A percentile compares a stretch with the other conserved stretches of the same genome.
These are phyloP conservation scores for Candida stauntonica DNA, from an alignment of 805 yeast genomes.

Conservation along the genomic window DNA sequence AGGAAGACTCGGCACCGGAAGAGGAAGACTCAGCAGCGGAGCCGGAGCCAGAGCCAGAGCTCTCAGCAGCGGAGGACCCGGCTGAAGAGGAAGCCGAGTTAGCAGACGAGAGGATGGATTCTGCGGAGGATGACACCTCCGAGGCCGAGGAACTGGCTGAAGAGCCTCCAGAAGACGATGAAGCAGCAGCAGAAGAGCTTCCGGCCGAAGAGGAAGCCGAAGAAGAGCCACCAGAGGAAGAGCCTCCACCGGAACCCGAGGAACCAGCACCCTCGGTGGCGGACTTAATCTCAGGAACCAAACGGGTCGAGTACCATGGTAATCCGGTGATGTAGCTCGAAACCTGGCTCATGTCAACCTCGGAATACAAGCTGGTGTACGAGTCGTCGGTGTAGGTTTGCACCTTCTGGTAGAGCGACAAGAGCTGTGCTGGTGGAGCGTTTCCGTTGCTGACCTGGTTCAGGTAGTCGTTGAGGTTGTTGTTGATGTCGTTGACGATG, in stretches of 20 bases:
- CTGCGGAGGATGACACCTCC: background rate
- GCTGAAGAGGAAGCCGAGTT: background rate
- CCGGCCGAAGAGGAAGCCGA: background rate
- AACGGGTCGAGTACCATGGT: slow-evolving; percentile 1
- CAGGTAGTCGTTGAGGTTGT: slow-evolving; percentile 20
- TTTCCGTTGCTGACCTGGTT: slow-evolving; percentile 19
- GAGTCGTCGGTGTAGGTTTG: slow-evolving; percentile 32
- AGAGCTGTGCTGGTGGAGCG: slow-evolving; percentile 27
- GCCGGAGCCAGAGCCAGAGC: slow-evolving; percentile 1
- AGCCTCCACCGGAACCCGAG: background rate
- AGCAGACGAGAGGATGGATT: background rate
- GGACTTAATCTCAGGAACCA: background rate
- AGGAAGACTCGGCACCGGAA: slow-evolving; percentile 1
- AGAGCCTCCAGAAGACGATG: background rate
- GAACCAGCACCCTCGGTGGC: slow-evolving; percentile 1
- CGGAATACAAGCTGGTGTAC: slow-evolving; percentile 29
- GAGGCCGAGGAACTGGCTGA: background rate
- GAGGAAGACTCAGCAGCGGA: slow-evolving; percentile 5
- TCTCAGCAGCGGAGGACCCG: slow-evolving; percentile 1
- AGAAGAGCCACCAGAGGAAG: slow-evolving; percentile 1
- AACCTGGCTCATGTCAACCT: slow-evolving; percentile 24
- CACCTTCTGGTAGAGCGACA: slow-evolving; percentile 26
- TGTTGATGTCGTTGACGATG: slow-evolving; percentile 17
- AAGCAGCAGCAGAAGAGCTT: slow-evolving; percentile 1
- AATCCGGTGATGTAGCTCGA: background rate